Evolutionary conservation across 306 rosid genomes (phyloP), one percentile per base, ranked within the genome.

Genomic region (Geum urbanum): DNA sequence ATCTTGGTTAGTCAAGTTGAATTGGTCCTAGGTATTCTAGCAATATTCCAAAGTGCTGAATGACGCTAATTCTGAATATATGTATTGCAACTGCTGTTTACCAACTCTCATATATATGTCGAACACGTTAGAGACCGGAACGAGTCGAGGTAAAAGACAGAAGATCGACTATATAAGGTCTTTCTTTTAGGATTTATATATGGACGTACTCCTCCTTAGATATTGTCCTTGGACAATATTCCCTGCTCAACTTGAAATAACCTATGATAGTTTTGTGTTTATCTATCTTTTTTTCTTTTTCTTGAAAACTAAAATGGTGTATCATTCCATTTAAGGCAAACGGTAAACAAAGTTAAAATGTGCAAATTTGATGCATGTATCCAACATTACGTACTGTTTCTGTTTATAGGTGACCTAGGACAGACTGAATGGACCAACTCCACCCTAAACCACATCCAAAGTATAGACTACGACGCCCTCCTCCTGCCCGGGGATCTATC

Each of bases 401-500:
- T 9, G 40, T 27, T 74, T 79, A 78, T 10, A 90, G 96, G 96
- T 12, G 96, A 90, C 46, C 49, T 87, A 24, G 96, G 96, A 50
- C 96, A 90, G 75, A 90, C 96, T 0, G 87, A 79, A 75, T 87
- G 89, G 91, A 90, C 89, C 0, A 62, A 46, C 44, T 78, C 94
- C 57, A 90, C 94, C 54, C 56, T 90, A 19, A 12, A 75, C 22
- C 94, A 90, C 15, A 77, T 80, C 0, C 80, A 74, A 0, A 80
- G 71, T 27, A 77, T 18, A 4, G 85, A 87, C 72, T 90, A 90
- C 49, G 96, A 90, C n/a, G 87, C 87, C 55, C 82, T 87, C 9
- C 24, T 87, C 11, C 71, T 86, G 16, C 96, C 96, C 0, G 96
- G 94, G 3, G 96, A 90, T 39, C 74, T 90, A 35, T 85, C 96